phyloP scores from a whole-genome alignment of 495 filamentous ascomycete species.

The Extremus antarcticus region DNA sequence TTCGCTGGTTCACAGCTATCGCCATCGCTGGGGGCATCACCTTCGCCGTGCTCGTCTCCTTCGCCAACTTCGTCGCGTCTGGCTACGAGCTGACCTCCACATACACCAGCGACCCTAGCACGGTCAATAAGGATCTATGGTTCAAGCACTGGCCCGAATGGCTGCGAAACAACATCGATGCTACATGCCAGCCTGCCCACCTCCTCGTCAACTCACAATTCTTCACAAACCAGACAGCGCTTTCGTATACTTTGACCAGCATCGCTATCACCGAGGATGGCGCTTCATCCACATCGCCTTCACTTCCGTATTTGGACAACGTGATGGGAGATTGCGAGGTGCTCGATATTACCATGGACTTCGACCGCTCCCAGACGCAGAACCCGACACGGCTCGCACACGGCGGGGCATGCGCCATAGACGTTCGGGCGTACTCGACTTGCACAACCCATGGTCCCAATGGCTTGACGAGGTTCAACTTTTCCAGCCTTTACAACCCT shows the following conservation, averaged over 20 bases:
- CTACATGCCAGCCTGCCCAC: conserved; percentile 21
- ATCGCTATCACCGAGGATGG: conserved; percentile 13
- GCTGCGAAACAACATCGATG: conserved; percentile 18
- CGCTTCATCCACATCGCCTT: conserved; percentile 12
- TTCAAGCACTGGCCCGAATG: conserved; percentile 24
- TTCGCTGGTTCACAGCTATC: conserved; percentile 25
- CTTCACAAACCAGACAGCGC: conserved; percentile 25
- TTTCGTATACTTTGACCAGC: conserved; percentile 24
- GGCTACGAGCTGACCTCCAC: conserved; percentile 16
- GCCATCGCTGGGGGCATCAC: conserved; percentile 22
- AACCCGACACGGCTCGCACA: neutral
- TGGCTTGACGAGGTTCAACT: conserved; percentile 15
- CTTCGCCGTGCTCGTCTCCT: conserved; percentile 22
- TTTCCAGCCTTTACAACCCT: conserved; percentile 24
- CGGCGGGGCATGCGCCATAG: conserved; percentile 5
- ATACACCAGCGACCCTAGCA: conserved; percentile 22
- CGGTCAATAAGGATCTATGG: conserved; percentile 18
- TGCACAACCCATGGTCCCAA: conserved; percentile 1
- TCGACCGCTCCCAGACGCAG: conserved; percentile 7
- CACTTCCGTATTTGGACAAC: conserved; percentile 24
- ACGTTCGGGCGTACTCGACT: conserved; percentile 6
- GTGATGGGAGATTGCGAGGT: conserved; percentile 22
- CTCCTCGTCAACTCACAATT: conserved; percentile 22
- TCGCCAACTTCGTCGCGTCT: conserved; percentile 22
- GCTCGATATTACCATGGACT: conserved; percentile 20